These are phyloP conservation scores for Cyclotella atomus DNA, from an alignment of 108 stramenopile genomes.

Conservation along the genomic window DNA sequence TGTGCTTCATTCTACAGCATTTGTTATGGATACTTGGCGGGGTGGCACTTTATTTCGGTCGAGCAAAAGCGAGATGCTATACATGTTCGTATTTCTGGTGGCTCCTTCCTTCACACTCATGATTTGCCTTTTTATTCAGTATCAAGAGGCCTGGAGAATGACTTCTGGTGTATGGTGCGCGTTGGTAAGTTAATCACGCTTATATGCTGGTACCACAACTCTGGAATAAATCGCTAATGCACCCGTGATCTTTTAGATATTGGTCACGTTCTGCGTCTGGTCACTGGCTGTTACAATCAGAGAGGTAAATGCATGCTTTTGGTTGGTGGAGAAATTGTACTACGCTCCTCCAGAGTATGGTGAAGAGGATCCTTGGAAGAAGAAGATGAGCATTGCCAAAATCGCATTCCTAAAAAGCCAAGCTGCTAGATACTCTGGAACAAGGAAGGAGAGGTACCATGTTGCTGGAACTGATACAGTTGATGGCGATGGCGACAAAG, in stretches of 20 bases:
- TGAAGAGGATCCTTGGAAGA: constrained; percentile 9
- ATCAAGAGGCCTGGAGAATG: constrained; percentile 62
- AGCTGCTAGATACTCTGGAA: constrained; percentile 33
- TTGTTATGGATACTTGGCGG: constrained; percentile 53
- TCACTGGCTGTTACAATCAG: constrained; percentile 51
- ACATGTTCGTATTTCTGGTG: constrained; percentile 54
- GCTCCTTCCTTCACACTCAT: constrained; percentile 52
- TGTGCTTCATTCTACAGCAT: too few species aligned
- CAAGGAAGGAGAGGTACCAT: constrained; percentile 29
- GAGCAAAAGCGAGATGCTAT: constrained; percentile 37
- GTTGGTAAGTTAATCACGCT: constrained; percentile 19
- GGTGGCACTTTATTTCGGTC: constrained; percentile 36
- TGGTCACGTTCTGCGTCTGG: constrained; percentile 35
- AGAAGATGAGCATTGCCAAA: constrained; percentile 18
- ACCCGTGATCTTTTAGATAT: neutral
- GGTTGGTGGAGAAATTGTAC: constrained; percentile 35
- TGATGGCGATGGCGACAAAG: constrained; percentile 8
- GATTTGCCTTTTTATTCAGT: constrained; percentile 36
- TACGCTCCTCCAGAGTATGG: neutral
- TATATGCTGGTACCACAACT: too few species aligned
- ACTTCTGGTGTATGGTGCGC: constrained; percentile 47
- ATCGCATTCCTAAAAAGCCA: constrained; percentile 34
- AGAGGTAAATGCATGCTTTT: constrained; percentile 54
- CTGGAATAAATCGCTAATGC: too few species aligned
- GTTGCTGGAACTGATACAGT: constrained; percentile 35